Evolutionary conservation across 2,329 filamentous ascomycete species (phyloP).

Genomic region (Fusarium keratoplasticum): DNA sequence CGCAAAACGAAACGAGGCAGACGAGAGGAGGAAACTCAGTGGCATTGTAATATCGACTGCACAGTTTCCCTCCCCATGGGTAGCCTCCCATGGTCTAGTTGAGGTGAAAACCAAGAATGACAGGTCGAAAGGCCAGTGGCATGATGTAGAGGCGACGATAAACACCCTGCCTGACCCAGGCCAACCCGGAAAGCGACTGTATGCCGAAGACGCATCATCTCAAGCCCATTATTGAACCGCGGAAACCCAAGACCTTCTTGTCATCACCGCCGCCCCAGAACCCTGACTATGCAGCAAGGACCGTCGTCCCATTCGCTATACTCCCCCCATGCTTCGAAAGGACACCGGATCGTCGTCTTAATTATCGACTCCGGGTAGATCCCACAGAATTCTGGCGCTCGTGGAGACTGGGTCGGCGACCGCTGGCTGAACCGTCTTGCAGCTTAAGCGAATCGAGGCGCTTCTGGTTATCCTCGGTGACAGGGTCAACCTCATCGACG

Average conservation of each 20-base stretch:
- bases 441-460: slow-evolving; percentile 90
- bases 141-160: slow-evolving; percentile 20
- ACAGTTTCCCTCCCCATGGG: slow-evolving; percentile 9
- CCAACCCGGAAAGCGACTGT: slow-evolving; percentile 27
- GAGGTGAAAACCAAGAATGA: slow-evolving; percentile 29
- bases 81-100: slow-evolving; percentile 25
- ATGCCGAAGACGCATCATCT: slow-evolving; percentile 34
- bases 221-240: slow-evolving; percentile 38
- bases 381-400: slow-evolving; percentile 72
- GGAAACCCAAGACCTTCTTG: slow-evolving; percentile 35
- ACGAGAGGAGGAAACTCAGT: slow-evolving; percentile 18
- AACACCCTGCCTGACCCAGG: slow-evolving; percentile 11
- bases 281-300: slow-evolving; percentile 32
- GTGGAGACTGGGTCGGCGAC: slow-evolving; percentile 66
- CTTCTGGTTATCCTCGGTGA: slow-evolving; percentile 86
- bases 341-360: slow-evolving; percentile 26
- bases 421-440: slow-evolving; percentile 73
- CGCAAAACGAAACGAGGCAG: background rate
- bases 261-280: slow-evolving; percentile 27
- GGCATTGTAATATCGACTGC: slow-evolving; percentile 33
- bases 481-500: slow-evolving; percentile 81
- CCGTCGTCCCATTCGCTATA: slow-evolving; percentile 11
- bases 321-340: slow-evolving; percentile 16
- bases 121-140: slow-evolving; percentile 20
- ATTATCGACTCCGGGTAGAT: slow-evolving; percentile 64